Evolutionary conservation across 1,139 yeast species (phyloP).

Genomic region (Suhomyces bolitotheri): DNA sequence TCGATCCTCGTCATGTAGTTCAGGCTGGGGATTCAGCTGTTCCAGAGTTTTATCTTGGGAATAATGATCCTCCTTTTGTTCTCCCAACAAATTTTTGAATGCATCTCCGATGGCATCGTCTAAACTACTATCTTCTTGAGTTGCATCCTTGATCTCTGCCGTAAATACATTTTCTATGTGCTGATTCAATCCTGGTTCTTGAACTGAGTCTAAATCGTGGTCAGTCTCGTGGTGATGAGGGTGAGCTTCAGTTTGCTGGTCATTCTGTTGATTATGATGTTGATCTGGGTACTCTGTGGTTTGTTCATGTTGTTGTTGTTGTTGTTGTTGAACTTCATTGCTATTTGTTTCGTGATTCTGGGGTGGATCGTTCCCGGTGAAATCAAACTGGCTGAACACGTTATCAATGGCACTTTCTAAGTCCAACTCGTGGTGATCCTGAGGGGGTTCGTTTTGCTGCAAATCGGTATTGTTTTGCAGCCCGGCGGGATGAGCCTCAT

Average conservation of each 20-base stretch:
- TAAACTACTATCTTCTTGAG: constrained; percentile 14
- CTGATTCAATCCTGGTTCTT: constrained; percentile 10
- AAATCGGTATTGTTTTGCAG: constrained; percentile 5
- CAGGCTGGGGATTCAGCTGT: neutral
- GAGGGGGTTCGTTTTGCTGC: constrained; percentile 10
- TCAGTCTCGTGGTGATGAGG: neutral
- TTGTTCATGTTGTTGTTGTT: neutral
- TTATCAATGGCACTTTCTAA: constrained; percentile 42
- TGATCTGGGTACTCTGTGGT: neutral
- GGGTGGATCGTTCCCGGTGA: constrained; percentile 8
- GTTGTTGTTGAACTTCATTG: neutral
- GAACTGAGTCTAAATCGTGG: neutral
- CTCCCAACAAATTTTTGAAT: constrained; percentile 9
- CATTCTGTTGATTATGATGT: neutral
- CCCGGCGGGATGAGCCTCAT: constrained; percentile 2
- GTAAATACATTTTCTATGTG: constrained; percentile 17
- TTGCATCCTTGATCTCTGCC: constrained; percentile 11
- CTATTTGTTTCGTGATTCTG: neutral
- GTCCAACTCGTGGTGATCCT: constrained; percentile 15
- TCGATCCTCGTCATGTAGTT: neutral
- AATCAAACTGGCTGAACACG: constrained; percentile 35
- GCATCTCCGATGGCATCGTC: constrained; percentile 19
- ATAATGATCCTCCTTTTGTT: neutral
- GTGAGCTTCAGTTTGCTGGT: neutral
- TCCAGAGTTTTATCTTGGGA: neutral